Conservation (phyloP, 768 basidiomycete species). For the Tulasnella sp. region DNA sequence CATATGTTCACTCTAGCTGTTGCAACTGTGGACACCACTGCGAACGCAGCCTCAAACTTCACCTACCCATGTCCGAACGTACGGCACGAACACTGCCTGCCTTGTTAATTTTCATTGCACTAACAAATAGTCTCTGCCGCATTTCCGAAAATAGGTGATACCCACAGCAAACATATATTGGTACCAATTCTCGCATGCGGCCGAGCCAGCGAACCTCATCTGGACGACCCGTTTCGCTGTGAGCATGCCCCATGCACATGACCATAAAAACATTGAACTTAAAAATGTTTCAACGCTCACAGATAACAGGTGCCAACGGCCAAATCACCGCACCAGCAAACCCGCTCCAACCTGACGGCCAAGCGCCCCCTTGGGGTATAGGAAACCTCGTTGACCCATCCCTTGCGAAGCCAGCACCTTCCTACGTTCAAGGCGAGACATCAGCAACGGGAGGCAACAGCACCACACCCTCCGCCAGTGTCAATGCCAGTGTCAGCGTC, state of each 20-base stretch:
- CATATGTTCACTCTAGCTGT: slow-evolving; percentile 43
- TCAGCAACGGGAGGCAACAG: not conserved
- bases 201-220: slow-evolving; percentile 28
- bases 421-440: slow-evolving; percentile 13
- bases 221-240: slow-evolving; percentile 70
- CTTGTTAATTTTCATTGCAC: not conserved
- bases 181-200: slow-evolving; percentile 47
- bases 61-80: slow-evolving; percentile 57
- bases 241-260: not conserved
- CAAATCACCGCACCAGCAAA: slow-evolving; percentile 41
- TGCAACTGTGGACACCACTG: slow-evolving; percentile 30
- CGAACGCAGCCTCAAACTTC: slow-evolving; percentile 33
- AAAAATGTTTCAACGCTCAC: not conserved
- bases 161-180: slow-evolving; percentile 65
- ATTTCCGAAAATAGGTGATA: slow-evolving; percentile 39
- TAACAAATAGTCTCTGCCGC: not conserved
- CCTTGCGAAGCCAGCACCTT: slow-evolving; percentile 25
- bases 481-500: not conserved
- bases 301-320: slow-evolving; percentile 44
- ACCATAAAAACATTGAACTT: too few relatives aligned
- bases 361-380: slow-evolving; percentile 49
- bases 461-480: not conserved
- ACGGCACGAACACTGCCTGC: slow-evolving; percentile 20
- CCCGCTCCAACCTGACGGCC: slow-evolving; percentile 37
- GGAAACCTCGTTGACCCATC: slow-evolving; percentile 44